A percentile compares a stretch with the other conserved stretches of the same genome.
Conservation (phyloP, 2,329 filamentous ascomycete genomes). For the Colletotrichum gloeosporioides region DNA sequence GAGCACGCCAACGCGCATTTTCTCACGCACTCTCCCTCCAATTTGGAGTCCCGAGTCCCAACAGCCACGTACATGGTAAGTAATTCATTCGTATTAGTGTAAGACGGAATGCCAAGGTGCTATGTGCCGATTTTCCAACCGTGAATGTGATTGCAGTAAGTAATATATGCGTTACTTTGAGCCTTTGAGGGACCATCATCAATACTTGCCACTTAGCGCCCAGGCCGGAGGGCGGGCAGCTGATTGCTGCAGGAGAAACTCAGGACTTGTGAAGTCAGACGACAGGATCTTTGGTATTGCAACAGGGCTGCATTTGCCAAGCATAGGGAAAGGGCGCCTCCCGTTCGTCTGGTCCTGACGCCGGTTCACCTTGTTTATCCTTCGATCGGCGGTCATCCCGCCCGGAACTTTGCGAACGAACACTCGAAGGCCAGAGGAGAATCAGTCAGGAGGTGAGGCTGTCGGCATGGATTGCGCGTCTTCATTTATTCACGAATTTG, state of each 20-base stretch:
- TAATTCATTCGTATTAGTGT: not conserved
- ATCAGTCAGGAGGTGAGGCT: not conserved
- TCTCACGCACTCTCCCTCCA: not conserved
- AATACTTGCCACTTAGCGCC: not conserved
- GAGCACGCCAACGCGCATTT: not conserved
- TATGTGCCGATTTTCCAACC: not conserved
- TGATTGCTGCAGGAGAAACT: not conserved
- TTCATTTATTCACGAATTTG: not conserved
- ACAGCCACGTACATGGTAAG: not conserved
- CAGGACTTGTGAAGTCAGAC: not conserved
- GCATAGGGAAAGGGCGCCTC: not conserved
- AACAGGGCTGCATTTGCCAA: not conserved
- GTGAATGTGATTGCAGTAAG: not conserved
- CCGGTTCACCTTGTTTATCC: not conserved
- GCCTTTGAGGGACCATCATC: not conserved
- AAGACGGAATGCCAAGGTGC: not conserved
- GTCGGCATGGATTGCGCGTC: not conserved
- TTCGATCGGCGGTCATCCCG: not conserved
- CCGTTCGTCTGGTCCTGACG: not conserved
- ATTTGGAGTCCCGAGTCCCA: not conserved
- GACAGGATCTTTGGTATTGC: not conserved
- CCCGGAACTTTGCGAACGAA: not conserved
- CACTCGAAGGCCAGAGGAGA: not conserved
- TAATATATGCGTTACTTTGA: not conserved
- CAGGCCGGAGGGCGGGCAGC: not conserved